Evolutionary conservation across 2,329 filamentous ascomycete species (phyloP).

Genomic region (Byssoonygena ceratinophila): DNA sequence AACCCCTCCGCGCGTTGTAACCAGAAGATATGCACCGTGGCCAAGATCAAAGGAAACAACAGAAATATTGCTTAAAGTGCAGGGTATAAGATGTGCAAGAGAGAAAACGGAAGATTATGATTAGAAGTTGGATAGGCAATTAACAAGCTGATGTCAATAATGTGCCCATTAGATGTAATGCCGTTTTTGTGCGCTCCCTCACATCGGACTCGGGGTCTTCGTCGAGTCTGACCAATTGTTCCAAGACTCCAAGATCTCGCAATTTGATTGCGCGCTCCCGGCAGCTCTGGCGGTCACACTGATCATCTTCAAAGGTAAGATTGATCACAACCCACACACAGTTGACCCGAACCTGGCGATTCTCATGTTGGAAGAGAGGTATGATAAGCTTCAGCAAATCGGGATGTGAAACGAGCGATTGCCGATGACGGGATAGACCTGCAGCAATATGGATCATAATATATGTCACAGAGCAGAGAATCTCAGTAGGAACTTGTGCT

Average conservation of each 20-base stretch:
- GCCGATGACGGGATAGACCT: conserved; percentile 64
- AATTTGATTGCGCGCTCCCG: conserved; percentile 58
- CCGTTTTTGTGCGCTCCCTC: conserved; percentile 70
- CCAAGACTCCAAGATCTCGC: conserved; percentile 58
- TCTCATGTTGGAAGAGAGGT: conserved; percentile 61
- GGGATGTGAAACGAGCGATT: conserved; percentile 65
- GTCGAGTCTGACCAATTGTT: conserved; percentile 52
- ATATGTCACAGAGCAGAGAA: conserved; percentile 67
- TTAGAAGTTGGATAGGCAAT: neutral
- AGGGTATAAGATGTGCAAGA: neutral
- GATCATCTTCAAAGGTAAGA: conserved; percentile 71
- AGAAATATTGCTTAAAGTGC: neutral
- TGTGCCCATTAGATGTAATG: conserved; percentile 56
- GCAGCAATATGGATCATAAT: conserved; percentile 84
- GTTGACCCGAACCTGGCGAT: conserved; percentile 62
- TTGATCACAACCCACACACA: conserved; percentile 80
- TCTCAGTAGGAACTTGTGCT: conserved; percentile 43
- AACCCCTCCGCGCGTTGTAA: neutral
- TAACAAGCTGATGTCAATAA: neutral
- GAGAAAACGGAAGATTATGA: neutral
- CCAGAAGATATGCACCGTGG: neutral
- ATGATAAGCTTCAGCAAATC: conserved; percentile 63
- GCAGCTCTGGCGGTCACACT: conserved; percentile 54
- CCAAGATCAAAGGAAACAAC: neutral
- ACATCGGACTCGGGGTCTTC: conserved; percentile 71